A percentile compares a stretch with the other conserved stretches of the same genome.
These are phyloP conservation scores for Xanthoconium purpureum DNA, from an alignment of 768 basidiomycete species.

Conservation along the genomic window DNA sequence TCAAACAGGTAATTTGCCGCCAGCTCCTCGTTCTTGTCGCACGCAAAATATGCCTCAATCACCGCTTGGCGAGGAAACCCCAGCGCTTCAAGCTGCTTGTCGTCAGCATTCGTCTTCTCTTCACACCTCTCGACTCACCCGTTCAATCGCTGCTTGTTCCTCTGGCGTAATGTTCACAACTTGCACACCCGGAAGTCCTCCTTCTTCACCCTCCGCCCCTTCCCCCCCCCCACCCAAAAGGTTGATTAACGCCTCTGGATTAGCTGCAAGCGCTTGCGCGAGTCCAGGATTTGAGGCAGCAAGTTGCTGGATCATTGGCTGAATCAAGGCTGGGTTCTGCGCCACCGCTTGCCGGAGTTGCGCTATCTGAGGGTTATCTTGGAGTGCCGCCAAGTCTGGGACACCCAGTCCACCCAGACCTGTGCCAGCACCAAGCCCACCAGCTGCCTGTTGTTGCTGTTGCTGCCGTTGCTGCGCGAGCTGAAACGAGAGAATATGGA, in stretches of 20 bases:
- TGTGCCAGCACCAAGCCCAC: constrained; percentile 26
- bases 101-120: constrained; percentile 1
- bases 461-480: constrained; percentile 70
- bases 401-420: constrained; percentile 21
- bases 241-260: constrained; percentile 69
- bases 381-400: constrained; percentile 52
- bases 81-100: constrained; percentile 68
- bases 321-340: constrained; percentile 75
- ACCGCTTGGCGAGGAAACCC: constrained; percentile 82
- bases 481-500: constrained; percentile 34
- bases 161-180: constrained; percentile 80
- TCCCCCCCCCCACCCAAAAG: constrained; percentile 51
- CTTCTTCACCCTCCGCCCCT: constrained; percentile 41
- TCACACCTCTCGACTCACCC: constrained; percentile 53
- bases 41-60: constrained; percentile 90
- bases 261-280: constrained; percentile 60
- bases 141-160: constrained; percentile 83
- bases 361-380: constrained; percentile 60
- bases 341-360: constrained; percentile 70
- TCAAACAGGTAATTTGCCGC: constrained; percentile 93
- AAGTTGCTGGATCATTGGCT: constrained; percentile 82
- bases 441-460: constrained; percentile 19
- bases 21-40: constrained; percentile 95
- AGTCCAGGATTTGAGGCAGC: constrained; percentile 70
- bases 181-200: constrained; percentile 26